phyloP scores from a whole-genome alignment of 495 filamentous ascomycete species.

The Cairneyella variabilis region DNA sequence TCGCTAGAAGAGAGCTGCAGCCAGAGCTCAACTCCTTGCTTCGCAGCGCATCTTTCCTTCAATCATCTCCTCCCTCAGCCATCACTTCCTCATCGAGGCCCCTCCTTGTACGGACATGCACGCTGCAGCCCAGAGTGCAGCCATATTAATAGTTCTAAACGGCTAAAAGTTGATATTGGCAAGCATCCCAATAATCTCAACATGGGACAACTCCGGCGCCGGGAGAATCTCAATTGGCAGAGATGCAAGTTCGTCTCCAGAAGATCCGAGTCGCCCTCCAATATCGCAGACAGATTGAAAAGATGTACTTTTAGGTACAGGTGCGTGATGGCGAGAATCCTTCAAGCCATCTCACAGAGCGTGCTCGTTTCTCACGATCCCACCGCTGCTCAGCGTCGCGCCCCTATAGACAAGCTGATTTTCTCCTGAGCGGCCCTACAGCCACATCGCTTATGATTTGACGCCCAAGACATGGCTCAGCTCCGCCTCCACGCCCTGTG shows the following conservation, averaged over 20 bases:
- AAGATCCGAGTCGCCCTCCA: too few relatives aligned
- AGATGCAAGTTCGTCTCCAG: not conserved
- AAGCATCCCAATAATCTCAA: not conserved
- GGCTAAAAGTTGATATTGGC: not conserved
- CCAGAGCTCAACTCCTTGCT: not conserved
- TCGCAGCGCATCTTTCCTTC: not conserved
- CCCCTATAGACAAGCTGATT: not conserved
- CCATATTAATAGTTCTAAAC: not conserved
- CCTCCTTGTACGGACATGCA: not conserved
- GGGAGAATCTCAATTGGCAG: not conserved
- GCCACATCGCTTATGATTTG: conserved; percentile 1
- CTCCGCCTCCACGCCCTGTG: not conserved
- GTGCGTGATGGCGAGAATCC: not conserved
- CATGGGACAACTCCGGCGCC: too few relatives aligned
- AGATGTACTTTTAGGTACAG: not conserved
- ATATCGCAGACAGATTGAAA: not conserved
- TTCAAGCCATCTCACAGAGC: not conserved
- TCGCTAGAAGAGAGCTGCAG: not conserved
- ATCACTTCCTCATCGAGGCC: not conserved
- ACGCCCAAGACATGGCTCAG: not conserved
- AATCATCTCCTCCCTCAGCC: not conserved
- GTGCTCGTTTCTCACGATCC: not conserved
- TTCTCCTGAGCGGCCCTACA: not conserved
- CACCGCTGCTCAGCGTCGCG: too few relatives aligned
- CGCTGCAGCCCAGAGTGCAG: not conserved